Evolutionary conservation across 2,329 filamentous ascomycete genomes (phyloP).

Genomic region (Chalaropsis thielavioides): DNA sequence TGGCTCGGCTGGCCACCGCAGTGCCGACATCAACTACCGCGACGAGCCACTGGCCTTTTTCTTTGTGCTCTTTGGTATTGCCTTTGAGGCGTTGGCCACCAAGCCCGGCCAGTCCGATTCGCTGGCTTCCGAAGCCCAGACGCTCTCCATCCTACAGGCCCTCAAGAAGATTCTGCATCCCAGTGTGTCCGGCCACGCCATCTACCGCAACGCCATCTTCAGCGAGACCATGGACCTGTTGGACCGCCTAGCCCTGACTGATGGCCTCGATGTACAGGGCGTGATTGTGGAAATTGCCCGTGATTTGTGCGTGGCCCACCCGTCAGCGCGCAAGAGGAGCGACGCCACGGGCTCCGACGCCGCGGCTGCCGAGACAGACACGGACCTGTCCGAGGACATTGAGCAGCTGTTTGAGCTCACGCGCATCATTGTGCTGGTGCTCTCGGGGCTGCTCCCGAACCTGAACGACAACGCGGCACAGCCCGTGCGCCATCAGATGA

Average conservation of each 20-base stretch:
- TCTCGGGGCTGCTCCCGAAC: constrained; percentile 77
- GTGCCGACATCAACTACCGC: constrained; percentile 82
- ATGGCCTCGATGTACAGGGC: constrained; percentile 72
- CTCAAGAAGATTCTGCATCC: constrained; percentile 91
- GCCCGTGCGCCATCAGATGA: constrained; percentile 59
- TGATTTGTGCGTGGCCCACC: constrained; percentile 79
- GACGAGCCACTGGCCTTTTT: constrained; percentile 98
- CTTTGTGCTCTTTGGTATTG: constrained; percentile 91
- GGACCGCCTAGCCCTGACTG: constrained; percentile 81
- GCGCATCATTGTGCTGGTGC: constrained; percentile 83
- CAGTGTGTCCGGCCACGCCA: constrained; percentile 86
- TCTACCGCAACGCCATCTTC: constrained; percentile 91
- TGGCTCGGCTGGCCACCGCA: constrained; percentile 20
- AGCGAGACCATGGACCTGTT: constrained; percentile 94
- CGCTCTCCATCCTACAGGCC: constrained; percentile 74
- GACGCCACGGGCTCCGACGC: constrained; percentile 11
- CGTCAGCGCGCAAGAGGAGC: constrained; percentile 52
- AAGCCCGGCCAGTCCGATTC: constrained; percentile 43
- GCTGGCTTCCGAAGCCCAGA: constrained; percentile 61
- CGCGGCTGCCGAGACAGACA: constrained; percentile 39
- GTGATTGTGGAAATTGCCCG: constrained; percentile 91
- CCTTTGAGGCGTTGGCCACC: constrained; percentile 86
- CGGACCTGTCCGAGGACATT: constrained; percentile 85
- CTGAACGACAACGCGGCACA: constrained; percentile 47
- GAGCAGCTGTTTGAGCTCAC: constrained; percentile 96